Conservation (phyloP, 2,329 filamentous ascomycete genomes). For the Leptographium wingfieldii region DNA sequence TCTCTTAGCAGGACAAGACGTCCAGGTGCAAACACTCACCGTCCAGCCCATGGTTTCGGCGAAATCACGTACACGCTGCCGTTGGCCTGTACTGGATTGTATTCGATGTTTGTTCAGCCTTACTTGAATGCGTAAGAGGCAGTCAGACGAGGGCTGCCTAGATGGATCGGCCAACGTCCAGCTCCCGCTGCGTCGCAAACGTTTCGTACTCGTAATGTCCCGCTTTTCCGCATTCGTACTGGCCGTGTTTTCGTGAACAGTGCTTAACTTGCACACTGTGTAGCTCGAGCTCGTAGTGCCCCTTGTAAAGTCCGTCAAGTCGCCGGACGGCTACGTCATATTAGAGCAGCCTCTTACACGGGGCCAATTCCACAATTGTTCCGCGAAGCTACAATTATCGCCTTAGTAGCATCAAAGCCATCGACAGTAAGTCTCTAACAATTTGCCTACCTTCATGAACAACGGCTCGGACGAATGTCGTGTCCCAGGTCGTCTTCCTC, state of each 20-base stretch:
- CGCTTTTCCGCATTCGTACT: background rate
- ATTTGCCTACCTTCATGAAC: too few species aligned
- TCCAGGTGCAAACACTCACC: background rate
- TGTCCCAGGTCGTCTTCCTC: too few species aligned
- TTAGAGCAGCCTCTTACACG: too few species aligned
- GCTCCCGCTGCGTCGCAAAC: constrained; percentile 1
- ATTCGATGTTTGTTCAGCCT: background rate
- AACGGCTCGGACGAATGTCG: too few species aligned
- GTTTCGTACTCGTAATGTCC: constrained; percentile 1
- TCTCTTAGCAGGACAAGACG: background rate
- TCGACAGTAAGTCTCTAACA: too few species aligned
- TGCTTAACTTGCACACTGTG: background rate
- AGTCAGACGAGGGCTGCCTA: background rate
- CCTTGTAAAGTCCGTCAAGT: too few species aligned
- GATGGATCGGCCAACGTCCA: background rate
- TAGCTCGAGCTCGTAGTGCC: too few species aligned
- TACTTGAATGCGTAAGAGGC: background rate
- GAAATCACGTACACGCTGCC: background rate
- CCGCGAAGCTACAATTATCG: too few species aligned
- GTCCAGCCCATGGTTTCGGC: background rate
- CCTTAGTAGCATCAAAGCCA: too few species aligned
- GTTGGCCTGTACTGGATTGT: background rate
- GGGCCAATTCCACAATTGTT: too few species aligned
- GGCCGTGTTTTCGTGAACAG: too few species aligned
- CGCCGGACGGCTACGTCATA: too few species aligned